Evolutionary conservation across 2,329 filamentous ascomycete genomes (phyloP).

Genomic region (Aphanoascus verrucosus): DNA sequence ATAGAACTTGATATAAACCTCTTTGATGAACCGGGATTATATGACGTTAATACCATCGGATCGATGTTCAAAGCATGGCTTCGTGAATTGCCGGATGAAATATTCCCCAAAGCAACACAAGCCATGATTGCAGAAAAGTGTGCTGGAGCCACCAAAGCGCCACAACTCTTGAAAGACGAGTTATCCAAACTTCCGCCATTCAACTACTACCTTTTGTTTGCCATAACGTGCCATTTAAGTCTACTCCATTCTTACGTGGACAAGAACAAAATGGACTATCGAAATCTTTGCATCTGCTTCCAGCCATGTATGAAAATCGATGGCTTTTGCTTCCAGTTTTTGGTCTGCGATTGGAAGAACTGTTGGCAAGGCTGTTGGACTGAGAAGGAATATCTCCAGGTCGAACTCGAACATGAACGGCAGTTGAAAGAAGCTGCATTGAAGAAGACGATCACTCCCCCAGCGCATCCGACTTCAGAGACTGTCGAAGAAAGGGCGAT

Average conservation of each 20-base stretch:
- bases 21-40: conserved; percentile 75
- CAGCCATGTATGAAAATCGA: conserved; percentile 96
- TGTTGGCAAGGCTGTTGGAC: conserved; percentile 96
- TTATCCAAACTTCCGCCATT: conserved; percentile 89
- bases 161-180: conserved; percentile 78
- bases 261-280: conserved; percentile 97
- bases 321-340: conserved; percentile 85
- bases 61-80: conserved; percentile 97
- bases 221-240: conserved; percentile 91
- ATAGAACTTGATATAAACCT: conserved; percentile 79
- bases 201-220: conserved; percentile 95
- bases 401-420: conserved; percentile 35
- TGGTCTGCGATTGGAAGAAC: conserved; percentile 89
- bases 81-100: conserved; percentile 83
- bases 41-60: conserved; percentile 92
- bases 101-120: conserved; percentile 78
- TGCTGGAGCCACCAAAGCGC: conserved; percentile 64
- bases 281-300: conserved; percentile 92
- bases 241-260: conserved; percentile 82
- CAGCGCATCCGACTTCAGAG: conserved; percentile 14
- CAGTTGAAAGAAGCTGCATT: conserved; percentile 22
- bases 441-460: conserved; percentile 15
- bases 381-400: conserved; percentile 65
- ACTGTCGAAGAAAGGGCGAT: conserved; percentile 44
- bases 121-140: conserved; percentile 71